These are phyloP conservation scores for Trichoderma sp. DNA, from an alignment of 2,329 filamentous ascomycete species.

Conservation along the genomic window DNA sequence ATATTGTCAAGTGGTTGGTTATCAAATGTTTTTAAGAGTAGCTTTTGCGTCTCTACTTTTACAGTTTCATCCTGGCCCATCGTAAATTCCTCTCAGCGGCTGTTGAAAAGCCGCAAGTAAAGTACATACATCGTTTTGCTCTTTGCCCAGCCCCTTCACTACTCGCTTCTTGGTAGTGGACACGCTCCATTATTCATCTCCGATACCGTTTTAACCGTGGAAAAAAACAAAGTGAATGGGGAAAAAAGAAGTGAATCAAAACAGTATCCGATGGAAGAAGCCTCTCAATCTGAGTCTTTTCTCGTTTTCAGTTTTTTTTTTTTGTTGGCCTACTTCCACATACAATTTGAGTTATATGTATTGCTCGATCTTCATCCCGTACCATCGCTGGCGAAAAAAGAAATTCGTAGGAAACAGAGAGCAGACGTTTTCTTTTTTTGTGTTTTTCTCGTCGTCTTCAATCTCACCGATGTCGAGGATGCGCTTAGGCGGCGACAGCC, in stretches of 20 bases:
- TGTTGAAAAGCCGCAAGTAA: neutral
- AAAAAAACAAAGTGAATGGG: neutral
- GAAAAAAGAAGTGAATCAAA: neutral
- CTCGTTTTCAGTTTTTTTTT: neutral
- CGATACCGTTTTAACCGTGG: neutral
- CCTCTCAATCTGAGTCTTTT: neutral
- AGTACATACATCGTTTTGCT: neutral
- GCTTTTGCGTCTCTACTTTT: neutral
- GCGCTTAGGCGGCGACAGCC: slow-evolving; percentile 31
- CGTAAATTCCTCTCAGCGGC: neutral
- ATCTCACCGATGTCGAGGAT: neutral
- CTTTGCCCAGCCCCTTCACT: neutral
- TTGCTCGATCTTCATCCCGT: neutral
- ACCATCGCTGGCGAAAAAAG: neutral
- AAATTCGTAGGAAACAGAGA: neutral
- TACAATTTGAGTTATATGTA: neutral
- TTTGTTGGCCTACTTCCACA: neutral
- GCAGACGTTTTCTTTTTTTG: neutral
- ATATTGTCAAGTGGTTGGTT: neutral
- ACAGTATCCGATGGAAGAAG: neutral
- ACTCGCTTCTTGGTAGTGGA: neutral
- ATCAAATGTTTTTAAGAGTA: slow-evolving; percentile 4
- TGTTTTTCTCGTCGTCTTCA: neutral
- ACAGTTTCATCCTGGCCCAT: neutral
- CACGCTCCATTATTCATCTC: slow-evolving; percentile 6